Evolutionary conservation across 768 basidiomycete genomes (phyloP).

Genomic region (Termitomyces sp.): DNA sequence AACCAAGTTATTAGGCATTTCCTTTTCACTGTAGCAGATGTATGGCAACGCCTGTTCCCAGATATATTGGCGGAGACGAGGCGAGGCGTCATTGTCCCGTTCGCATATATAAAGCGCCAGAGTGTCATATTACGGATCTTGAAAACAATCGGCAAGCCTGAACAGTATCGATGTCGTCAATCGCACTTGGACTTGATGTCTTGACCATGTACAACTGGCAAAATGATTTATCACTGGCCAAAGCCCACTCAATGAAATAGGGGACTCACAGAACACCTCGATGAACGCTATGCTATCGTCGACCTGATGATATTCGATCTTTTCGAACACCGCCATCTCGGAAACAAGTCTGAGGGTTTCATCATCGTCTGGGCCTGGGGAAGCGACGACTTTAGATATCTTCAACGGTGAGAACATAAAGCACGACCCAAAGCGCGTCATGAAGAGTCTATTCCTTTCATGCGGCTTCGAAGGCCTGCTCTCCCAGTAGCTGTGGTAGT

Average conservation of each 20-base stretch:
- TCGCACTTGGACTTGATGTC: not conserved
- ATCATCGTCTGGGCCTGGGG: conserved; percentile 1
- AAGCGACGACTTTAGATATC: conserved; percentile 6
- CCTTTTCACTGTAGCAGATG: not conserved
- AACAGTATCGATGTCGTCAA: not conserved
- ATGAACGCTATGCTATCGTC: conserved; percentile 9
- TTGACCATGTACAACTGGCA: not conserved
- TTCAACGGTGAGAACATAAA: not conserved
- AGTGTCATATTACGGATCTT: not conserved
- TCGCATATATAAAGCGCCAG: not conserved
- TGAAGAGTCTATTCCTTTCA: conserved; percentile 3
- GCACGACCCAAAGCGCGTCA: not conserved
- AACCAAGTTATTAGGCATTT: not conserved
- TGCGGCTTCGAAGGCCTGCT: not conserved
- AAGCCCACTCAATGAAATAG: not conserved
- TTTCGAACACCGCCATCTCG: conserved; percentile 4
- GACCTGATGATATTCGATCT: conserved; percentile 3
- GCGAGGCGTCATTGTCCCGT: not conserved
- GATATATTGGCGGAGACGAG: not conserved
- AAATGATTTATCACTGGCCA: not conserved
- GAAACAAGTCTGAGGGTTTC: conserved; percentile 2
- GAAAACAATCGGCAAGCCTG: too few relatives aligned
- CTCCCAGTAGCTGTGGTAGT: conserved; percentile 19
- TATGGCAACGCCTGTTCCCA: not conserved
- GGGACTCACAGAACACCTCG: conserved; percentile 13